Percentiles rank a stretch among this genome's conserved stretches.
phyloP scores from a whole-genome alignment of 352 stramenopile species.

The Pythium vanterpoolii region DNA sequence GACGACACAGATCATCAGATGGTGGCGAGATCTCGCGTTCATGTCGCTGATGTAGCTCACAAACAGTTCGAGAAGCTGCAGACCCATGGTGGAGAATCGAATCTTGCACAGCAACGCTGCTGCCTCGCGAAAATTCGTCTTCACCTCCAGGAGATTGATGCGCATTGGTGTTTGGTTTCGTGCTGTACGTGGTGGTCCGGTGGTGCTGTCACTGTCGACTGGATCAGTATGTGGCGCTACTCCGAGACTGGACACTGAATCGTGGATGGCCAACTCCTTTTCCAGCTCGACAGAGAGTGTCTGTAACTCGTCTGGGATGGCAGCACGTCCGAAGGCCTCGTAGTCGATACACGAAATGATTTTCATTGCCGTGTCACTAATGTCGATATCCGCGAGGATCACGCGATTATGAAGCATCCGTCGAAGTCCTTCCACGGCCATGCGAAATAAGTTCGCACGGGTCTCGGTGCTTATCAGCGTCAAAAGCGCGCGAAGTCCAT shows the following conservation, averaged over 20 bases:
- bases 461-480: conserved; percentile 77
- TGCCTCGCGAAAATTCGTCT: conserved; percentile 32
- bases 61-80: conserved; percentile 68
- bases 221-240: not conserved
- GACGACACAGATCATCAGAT: conserved; percentile 68
- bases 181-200: not conserved
- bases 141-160: conserved; percentile 11
- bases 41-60: conserved; percentile 59
- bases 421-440: conserved; percentile 69
- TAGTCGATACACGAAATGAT: conserved; percentile 83
- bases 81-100: conserved; percentile 65
- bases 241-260: not conserved
- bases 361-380: conserved; percentile 79
- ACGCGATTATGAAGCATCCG: conserved; percentile 79
- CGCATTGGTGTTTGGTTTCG: conserved; percentile 14
- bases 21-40: conserved; percentile 33
- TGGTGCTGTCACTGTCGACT: not conserved
- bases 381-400: conserved; percentile 77
- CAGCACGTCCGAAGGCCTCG: conserved; percentile 72
- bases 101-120: conserved; percentile 54
- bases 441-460: conserved; percentile 60
- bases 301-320: conserved; percentile 55
- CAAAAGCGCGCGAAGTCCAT: conserved; percentile 57
- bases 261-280: conserved; percentile 1
- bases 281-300: conserved; percentile 13